Evolutionary conservation across 202 grass and related monocot species (phyloP).

Genomic region (Alloteropsis angusta): DNA sequence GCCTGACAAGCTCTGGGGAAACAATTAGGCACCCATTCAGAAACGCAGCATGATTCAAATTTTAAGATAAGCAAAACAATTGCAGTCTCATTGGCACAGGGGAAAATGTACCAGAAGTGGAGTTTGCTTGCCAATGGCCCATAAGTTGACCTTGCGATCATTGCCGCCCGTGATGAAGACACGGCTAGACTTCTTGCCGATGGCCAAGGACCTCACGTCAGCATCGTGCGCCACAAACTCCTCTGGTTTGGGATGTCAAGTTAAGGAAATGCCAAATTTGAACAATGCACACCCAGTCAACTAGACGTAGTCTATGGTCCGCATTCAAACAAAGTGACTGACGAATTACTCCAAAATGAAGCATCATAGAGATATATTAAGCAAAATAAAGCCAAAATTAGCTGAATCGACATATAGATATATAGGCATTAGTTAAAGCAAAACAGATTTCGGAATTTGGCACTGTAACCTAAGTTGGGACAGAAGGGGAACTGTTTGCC

Average conservation of each 20-base stretch:
- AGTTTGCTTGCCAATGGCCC: slow-evolving; percentile 72
- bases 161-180: slow-evolving; percentile 76
- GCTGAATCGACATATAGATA: too few relatives aligned
- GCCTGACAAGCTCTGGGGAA: slow-evolving; percentile 65
- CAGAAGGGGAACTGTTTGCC: neutral
- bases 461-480: slow-evolving; percentile 14
- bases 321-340: neutral
- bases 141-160: slow-evolving; percentile 78
- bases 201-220: slow-evolving; percentile 59
- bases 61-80: neutral
- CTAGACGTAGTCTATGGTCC: neutral
- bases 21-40: slow-evolving; percentile 7
- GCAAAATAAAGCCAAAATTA: neutral
- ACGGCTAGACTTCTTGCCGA: slow-evolving; percentile 85
- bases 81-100: neutral
- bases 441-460: neutral
- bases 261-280: slow-evolving; percentile 37
- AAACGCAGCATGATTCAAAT: slow-evolving; percentile 8
- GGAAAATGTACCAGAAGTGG: slow-evolving; percentile 52
- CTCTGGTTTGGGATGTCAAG: slow-evolving; percentile 35
- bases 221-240: slow-evolving; percentile 76
- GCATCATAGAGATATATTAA: too few relatives aligned
- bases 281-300: neutral
- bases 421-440: neutral
- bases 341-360: too few relatives aligned